Conservation (phyloP, 2,329 filamentous ascomycete genomes). For the Parascedosporium putredinis region DNA sequence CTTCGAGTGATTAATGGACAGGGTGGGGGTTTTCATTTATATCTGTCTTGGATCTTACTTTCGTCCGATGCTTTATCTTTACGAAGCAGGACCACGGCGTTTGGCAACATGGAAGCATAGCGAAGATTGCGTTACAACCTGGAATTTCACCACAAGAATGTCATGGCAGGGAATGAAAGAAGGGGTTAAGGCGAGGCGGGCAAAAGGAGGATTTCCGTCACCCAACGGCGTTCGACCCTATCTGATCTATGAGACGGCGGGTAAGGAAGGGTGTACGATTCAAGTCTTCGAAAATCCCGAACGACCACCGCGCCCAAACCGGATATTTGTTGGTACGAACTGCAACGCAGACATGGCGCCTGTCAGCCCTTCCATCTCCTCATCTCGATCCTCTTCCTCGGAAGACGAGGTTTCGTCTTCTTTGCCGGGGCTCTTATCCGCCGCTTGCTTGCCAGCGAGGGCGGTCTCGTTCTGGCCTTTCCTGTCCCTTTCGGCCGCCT, state of each 20-base stretch:
- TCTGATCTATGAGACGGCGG: too few species aligned
- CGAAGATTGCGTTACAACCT: too few species aligned
- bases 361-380: slow-evolving; percentile 52
- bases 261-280: too few species aligned
- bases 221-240: too few species aligned
- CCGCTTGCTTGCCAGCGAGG: not conserved
- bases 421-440: not conserved
- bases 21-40: not conserved
- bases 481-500: slow-evolving; percentile 10
- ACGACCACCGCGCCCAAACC: slow-evolving; percentile 47
- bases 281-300: slow-evolving; percentile 41
- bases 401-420: slow-evolving; percentile 8
- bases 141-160: too few species aligned
- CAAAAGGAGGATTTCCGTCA: too few species aligned
- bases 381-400: slow-evolving; percentile 25
- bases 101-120: too few species aligned
- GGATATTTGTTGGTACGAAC: slow-evolving; percentile 58
- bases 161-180: not conserved
- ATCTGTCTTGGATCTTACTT: too few species aligned
- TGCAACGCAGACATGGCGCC: slow-evolving; percentile 61
- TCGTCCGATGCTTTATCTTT: too few species aligned
- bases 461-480: slow-evolving; percentile 7
- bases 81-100: too few species aligned
- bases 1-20: slow-evolving; percentile 62
- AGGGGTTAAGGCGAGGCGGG: too few species aligned